Conservation (phyloP, 176 grass and related monocot genomes). For the Tillandsia leiboldiana region DNA sequence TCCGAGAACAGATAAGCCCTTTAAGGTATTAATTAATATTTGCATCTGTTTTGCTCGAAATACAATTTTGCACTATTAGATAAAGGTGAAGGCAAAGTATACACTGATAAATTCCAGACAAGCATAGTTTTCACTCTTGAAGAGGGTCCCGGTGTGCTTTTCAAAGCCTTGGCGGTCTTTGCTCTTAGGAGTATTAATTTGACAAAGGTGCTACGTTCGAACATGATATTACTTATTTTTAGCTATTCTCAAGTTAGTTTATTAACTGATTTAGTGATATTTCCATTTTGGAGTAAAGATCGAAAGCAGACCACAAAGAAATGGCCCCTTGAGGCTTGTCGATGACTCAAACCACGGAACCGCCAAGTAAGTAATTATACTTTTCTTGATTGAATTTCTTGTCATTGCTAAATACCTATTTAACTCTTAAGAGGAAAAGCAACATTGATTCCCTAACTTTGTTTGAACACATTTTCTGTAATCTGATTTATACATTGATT, state of each 20-base stretch:
- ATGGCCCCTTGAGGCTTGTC: conserved; percentile 37
- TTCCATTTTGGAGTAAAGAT: conserved; percentile 27
- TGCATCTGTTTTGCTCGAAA: not conserved
- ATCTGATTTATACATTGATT: conserved; percentile 3
- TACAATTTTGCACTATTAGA: not conserved
- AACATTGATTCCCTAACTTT: not conserved
- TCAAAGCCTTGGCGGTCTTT: conserved; percentile 46
- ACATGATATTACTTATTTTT: not conserved
- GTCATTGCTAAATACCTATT: not conserved
- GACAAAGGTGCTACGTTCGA: conserved; percentile 34
- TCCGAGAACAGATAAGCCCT: conserved; percentile 29
- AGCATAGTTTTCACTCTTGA: conserved; percentile 51
- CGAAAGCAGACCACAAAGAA: conserved; percentile 45
- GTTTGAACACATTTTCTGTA: not conserved
- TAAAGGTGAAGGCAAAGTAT: not conserved
- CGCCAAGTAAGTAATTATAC: conserved; percentile 27
- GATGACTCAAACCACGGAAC: conserved; percentile 38
- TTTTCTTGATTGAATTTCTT: conserved; percentile 3
- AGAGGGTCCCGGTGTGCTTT: conserved; percentile 40
- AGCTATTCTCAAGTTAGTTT: not conserved
- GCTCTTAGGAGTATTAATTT: conserved; percentile 40
- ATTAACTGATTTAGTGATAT: not conserved
- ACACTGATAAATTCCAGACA: conserved; percentile 23
- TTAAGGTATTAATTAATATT: conserved; percentile 33
- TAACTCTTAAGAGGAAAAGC: not conserved